Evolutionary conservation across 2,329 filamentous ascomycete genomes (phyloP).

Genomic region (Paraphoma sp.): DNA sequence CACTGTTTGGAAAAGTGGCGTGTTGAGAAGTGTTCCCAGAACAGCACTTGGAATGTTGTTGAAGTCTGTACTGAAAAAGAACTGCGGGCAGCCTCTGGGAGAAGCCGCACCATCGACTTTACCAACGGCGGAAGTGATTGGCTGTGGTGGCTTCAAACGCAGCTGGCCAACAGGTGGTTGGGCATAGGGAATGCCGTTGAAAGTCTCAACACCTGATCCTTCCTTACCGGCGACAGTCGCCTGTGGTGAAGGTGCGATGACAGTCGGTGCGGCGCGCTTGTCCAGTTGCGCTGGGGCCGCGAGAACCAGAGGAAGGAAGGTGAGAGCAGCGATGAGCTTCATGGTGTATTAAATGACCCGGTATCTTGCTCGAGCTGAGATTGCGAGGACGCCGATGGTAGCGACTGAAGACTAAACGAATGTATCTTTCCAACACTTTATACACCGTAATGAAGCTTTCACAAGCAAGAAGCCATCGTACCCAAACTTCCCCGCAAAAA

Average conservation of each 20-base stretch:
- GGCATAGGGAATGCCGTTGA: conserved; percentile 78
- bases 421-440: not conserved
- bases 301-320: conserved; percentile 35
- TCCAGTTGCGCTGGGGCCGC: conserved; percentile 49
- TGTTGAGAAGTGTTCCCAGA: conserved; percentile 47
- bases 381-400: conserved; percentile 1
- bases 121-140: conserved; percentile 64
- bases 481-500: conserved; percentile 10
- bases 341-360: conserved; percentile 23
- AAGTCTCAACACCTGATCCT: conserved; percentile 65
- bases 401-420: not conserved
- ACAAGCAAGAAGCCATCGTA: conserved; percentile 18
- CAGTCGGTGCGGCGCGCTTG: conserved; percentile 58
- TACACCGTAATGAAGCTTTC: conserved; percentile 10
- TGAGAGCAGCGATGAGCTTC: conserved; percentile 32
- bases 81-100: conserved; percentile 74
- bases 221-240: conserved; percentile 63
- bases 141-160: conserved; percentile 72
- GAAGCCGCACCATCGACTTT: conserved; percentile 65
- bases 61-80: conserved; percentile 63
- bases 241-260: conserved; percentile 57
- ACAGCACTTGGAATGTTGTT: conserved; percentile 43
- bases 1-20: conserved; percentile 47
- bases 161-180: conserved; percentile 70
- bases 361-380: not conserved